Evolutionary conservation across 495 filamentous ascomycete genomes (phyloP).

Genomic region (Hypoxylon rickii): DNA sequence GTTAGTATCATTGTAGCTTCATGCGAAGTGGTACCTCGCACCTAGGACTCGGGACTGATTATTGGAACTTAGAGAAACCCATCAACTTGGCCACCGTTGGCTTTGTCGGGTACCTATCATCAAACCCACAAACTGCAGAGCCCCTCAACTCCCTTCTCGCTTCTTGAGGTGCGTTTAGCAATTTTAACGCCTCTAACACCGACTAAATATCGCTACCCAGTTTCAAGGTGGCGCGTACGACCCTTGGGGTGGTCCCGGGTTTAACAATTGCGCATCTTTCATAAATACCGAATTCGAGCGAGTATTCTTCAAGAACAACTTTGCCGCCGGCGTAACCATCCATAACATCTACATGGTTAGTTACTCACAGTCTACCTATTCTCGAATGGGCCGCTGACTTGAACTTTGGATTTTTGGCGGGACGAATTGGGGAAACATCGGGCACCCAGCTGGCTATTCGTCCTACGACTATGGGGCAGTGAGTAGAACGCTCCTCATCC

Average conservation of each 20-base stretch:
- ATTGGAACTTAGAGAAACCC: no score
- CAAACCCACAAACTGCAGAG: slow-evolving; percentile 60
- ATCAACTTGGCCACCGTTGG: slow-evolving; percentile 51
- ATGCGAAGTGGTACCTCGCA: no score
- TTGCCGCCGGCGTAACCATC: slow-evolving; percentile 54
- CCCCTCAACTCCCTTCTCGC: slow-evolving; percentile 67
- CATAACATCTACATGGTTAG: slow-evolving; percentile 51
- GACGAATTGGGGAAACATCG: slow-evolving; percentile 87
- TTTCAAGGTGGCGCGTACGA: slow-evolving; percentile 81
- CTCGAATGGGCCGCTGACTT: no score
- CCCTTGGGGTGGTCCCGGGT: slow-evolving; percentile 75
- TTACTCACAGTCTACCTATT: no score
- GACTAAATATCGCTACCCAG: no score
- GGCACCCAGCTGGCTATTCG: slow-evolving; percentile 72
- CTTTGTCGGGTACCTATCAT: slow-evolving; percentile 51
- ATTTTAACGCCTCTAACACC: no score
- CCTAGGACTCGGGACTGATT: no score
- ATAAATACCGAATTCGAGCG: slow-evolving; percentile 73
- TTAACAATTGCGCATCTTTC: slow-evolving; percentile 42
- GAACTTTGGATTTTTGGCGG: slow-evolving; percentile 71
- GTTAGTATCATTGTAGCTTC: no score
- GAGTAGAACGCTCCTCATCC: no score
- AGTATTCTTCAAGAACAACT: slow-evolving; percentile 82
- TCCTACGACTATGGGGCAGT: slow-evolving; percentile 73
- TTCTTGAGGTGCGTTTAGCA: no score